Evolutionary conservation across 768 basidiomycete species (phyloP).

Genomic region (Boletus reticulatus): DNA sequence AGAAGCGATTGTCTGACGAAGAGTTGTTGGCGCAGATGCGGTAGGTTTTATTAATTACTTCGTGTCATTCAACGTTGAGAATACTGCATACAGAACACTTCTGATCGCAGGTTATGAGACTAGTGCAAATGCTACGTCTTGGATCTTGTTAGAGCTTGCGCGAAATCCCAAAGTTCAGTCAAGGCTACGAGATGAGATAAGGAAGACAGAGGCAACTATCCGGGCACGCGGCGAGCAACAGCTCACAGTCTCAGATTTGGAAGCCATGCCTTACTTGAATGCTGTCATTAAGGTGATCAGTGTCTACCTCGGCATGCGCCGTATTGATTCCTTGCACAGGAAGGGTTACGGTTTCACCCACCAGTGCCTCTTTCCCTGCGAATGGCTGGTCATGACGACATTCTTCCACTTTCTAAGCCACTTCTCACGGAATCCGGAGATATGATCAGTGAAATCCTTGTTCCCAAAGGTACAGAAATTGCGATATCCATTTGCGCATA

Average conservation of each 20-base stretch:
- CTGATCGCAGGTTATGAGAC: conserved; percentile 57
- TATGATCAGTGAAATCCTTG: conserved; percentile 40
- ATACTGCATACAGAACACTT: conserved; percentile 36
- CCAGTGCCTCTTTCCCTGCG: conserved; percentile 48
- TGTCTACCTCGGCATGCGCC: not conserved
- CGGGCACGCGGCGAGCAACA: conserved; percentile 1
- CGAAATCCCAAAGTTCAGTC: conserved; percentile 54
- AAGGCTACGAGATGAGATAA: conserved; percentile 44
- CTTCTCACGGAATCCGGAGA: conserved; percentile 45
- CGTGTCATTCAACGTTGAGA: not conserved
- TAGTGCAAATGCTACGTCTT: conserved; percentile 51
- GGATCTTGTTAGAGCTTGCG: conserved; percentile 61
- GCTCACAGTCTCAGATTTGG: conserved; percentile 37
- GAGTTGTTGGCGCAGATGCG: conserved; percentile 14
- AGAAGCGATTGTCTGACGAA: conserved; percentile 13
- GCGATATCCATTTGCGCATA: conserved; percentile 52
- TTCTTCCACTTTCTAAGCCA: conserved; percentile 56
- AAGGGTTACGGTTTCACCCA: conserved; percentile 46
- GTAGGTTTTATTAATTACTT: not conserved
- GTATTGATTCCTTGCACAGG: conserved; percentile 32
- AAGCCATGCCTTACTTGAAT: conserved; percentile 46
- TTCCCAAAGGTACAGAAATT: conserved; percentile 50
- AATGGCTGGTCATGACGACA: conserved; percentile 47
- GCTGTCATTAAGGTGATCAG: conserved; percentile 31
- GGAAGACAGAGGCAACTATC: not conserved